Base-by-base conservation (phyloP, 768 basidiomycete species). In the Clitopilus passeckerianus region DNA sequence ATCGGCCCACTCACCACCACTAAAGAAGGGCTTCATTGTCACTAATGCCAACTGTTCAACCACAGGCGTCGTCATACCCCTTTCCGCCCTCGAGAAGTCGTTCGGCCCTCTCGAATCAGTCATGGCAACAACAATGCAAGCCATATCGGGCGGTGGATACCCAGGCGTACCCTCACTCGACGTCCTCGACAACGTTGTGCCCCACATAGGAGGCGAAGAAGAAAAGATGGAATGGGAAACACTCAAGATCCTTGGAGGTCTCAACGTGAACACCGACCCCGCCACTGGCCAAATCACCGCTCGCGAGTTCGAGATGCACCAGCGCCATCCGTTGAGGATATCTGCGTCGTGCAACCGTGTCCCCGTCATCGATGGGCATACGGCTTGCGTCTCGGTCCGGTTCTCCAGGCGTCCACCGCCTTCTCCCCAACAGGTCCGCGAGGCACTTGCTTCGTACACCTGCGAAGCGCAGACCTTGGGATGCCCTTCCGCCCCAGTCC, bases 191-290 rank as follows among this genome's bases (percentile, higher is more conserved):
- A 98, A 98, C 77, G 80, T 99, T 70, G 88, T 99, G 1, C 97
- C 97, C 5, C 87, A 91, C 74, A 98, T 99, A 71, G 74, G 83
- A 16, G 93, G 95, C 54, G 96, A 98, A 69, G 91, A 94, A 67
- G 97, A 98, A 70, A 99, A 98, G 72, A 94, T 98, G 64, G 96
- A 99, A 71, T 99, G 97, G 97, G 97, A 99, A 76, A 89, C 93
- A 6, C 83, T 91, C 66, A 99, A 98, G 78, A 99, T 99, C 67
- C 86, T 99, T 20, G 96, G 97, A 22, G 93, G 89, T 2, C 66
- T 98, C 59, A 66, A 77, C 2, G 76, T 82, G 23, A 33, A 83
- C 81, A 1, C 63, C 70, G 5, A 83, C 81, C 59, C 67, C 82
- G 12, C 12, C 37, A 14, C 12, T 9, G 12, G 37, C 37, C 37